Conservation (phyloP, 2,329 filamentous ascomycete species). For the Stachybotrys chartarum region DNA sequence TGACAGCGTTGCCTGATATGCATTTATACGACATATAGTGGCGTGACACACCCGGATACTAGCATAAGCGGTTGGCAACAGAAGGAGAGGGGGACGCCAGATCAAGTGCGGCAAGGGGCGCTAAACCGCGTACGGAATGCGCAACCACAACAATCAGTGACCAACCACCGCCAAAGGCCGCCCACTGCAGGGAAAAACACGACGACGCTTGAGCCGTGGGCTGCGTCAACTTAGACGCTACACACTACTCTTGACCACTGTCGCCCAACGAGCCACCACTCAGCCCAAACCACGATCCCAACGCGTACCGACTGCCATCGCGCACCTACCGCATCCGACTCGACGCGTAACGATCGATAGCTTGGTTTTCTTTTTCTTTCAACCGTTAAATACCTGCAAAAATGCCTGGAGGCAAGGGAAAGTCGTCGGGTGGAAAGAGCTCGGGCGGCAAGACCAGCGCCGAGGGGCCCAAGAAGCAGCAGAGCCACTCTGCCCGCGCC, state of each 20-base stretch:
- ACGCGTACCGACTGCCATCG: background rate
- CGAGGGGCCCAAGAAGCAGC: conserved; percentile 75
- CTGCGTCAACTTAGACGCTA: background rate
- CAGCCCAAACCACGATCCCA: background rate
- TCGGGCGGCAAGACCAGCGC: conserved; percentile 66
- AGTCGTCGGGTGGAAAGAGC: conserved; percentile 82
- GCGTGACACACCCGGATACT: background rate
- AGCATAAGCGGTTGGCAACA: background rate
- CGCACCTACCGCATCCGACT: conserved; percentile 2
- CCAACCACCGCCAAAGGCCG: background rate
- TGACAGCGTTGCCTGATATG: background rate
- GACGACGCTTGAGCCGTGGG: background rate
- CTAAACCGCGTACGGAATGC: background rate
- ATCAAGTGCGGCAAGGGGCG: background rate
- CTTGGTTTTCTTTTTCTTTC: background rate
- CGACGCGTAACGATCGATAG: background rate
- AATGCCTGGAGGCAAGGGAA: conserved; percentile 88
- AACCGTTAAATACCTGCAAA: conserved; percentile 12
- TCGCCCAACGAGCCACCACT: background rate
- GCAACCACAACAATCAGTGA: conserved; percentile 1
- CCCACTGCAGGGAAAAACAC: conserved; percentile 1
- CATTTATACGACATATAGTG: background rate
- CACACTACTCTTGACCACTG: background rate
- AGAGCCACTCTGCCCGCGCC: conserved; percentile 93
- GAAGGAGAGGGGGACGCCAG: background rate